Evolutionary conservation across 2,329 filamentous ascomycete species (phyloP).

Genomic region (Didymella keratinophila): DNA sequence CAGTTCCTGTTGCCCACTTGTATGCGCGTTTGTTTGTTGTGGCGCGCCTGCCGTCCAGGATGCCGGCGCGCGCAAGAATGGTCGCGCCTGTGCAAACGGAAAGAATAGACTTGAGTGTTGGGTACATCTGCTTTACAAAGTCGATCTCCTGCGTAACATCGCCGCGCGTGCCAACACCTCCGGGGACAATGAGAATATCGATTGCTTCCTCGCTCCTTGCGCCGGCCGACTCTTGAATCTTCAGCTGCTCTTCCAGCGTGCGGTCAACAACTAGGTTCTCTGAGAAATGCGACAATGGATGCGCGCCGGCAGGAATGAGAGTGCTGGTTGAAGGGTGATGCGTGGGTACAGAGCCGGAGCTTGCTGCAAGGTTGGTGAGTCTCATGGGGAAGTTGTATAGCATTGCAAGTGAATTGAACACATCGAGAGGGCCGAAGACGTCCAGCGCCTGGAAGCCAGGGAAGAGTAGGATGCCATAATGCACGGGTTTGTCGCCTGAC

Average conservation of each 20-base stretch:
- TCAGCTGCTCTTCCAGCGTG: conserved; percentile 28
- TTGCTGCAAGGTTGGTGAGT: conserved; percentile 36
- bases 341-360: conserved; percentile 35
- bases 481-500: conserved; percentile 23
- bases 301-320: conserved; percentile 21
- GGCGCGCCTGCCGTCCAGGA: conserved; percentile 65
- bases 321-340: conserved; percentile 28
- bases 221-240: conserved; percentile 22
- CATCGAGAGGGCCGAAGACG: conserved; percentile 56
- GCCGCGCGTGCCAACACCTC: conserved; percentile 60
- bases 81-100: conserved; percentile 71
- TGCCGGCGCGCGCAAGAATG: conserved; percentile 63
- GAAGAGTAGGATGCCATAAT: conserved; percentile 36
- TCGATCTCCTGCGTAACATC: conserved; percentile 49
- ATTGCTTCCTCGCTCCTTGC: conserved; percentile 22
- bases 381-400: conserved; percentile 37
- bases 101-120: conserved; percentile 62
- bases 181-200: conserved; percentile 72
- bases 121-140: conserved; percentile 59
- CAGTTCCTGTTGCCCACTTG: conserved; percentile 47
- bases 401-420: conserved; percentile 48
- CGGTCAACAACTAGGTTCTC: conserved; percentile 28
- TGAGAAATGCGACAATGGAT: conserved; percentile 30
- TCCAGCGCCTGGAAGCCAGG: conserved; percentile 42
- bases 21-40: conserved; percentile 71